Percentiles rank a stretch among this genome's conserved stretches.
Evolutionary conservation across 768 basidiomycete species (phyloP).

Genomic region (Trametes cubensis): DNA sequence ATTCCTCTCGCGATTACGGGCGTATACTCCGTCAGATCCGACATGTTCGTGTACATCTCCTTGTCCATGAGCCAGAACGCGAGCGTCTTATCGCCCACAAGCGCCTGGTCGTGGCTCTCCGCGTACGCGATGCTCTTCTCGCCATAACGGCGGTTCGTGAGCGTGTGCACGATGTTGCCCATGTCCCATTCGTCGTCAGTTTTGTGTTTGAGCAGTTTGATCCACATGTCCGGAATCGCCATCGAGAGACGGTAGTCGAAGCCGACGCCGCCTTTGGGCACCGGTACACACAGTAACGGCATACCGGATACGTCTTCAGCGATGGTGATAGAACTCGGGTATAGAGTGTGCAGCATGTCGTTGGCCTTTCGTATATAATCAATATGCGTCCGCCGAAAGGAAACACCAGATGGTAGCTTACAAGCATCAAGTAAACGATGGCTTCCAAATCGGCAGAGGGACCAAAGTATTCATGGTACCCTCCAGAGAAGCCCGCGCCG

Average conservation of each 20-base stretch:
- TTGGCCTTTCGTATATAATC: slow-evolving; percentile 67
- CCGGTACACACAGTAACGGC: slow-evolving; percentile 88
- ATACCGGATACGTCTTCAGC: slow-evolving; percentile 99
- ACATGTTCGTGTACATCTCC: slow-evolving; percentile 99
- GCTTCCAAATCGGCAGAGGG: slow-evolving; percentile 81
- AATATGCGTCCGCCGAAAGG: neutral
- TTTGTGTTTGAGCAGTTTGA: slow-evolving; percentile 95
- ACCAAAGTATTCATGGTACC: slow-evolving; percentile 98
- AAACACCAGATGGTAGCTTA: slow-evolving; percentile 43
- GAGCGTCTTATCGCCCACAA: slow-evolving; percentile 97
- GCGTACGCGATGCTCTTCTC: slow-evolving; percentile 94
- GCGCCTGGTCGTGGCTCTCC: slow-evolving; percentile 96
- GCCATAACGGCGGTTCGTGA: slow-evolving; percentile 85
- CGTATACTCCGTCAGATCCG: slow-evolving; percentile 80
- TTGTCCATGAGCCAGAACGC: slow-evolving; percentile 99
- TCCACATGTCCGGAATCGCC: slow-evolving; percentile 99
- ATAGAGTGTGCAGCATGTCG: slow-evolving; percentile 80
- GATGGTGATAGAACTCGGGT: slow-evolving; percentile 83
- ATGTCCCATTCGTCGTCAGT: slow-evolving; percentile 88
- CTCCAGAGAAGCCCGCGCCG: slow-evolving; percentile 95
- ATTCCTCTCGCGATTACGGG: slow-evolving; percentile 86
- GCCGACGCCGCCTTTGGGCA: slow-evolving; percentile 83
- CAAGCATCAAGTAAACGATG: slow-evolving; percentile 96
- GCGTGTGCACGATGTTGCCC: slow-evolving; percentile 81
- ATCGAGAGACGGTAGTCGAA: slow-evolving; percentile 98